Evolutionary conservation across 2,329 filamentous ascomycete species (phyloP).

Genomic region (Cordyceps pruinosa): DNA sequence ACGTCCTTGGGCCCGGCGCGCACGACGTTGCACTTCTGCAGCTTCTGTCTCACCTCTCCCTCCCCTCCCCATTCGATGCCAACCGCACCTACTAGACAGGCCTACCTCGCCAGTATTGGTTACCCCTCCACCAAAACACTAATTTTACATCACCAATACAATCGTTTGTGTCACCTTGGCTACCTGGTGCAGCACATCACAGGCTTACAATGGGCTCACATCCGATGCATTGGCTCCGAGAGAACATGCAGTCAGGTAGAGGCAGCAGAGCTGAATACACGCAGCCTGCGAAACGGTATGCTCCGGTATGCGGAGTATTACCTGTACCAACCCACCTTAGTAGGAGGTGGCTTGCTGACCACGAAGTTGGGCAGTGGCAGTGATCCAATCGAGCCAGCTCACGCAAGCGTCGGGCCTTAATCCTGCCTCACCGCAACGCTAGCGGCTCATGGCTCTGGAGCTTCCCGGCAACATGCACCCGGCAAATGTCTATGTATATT

Average conservation of each 20-base stretch:
- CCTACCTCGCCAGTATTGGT: background rate
- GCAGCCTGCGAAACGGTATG: background rate
- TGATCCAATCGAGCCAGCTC: background rate
- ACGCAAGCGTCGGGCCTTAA: background rate
- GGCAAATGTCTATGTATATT: no score
- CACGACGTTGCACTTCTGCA: background rate
- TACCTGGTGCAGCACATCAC: background rate
- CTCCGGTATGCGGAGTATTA: no score
- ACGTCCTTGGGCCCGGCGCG: background rate
- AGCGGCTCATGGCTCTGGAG: background rate
- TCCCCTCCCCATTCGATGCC: background rate
- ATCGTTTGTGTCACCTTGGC: background rate
- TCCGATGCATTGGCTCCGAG: background rate
- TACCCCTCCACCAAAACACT: background rate
- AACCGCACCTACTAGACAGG: background rate
- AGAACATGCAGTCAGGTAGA: no score
- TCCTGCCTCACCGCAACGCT: constrained; percentile 5
- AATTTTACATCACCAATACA: background rate
- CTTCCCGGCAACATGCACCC: no score
- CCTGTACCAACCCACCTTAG: no score
- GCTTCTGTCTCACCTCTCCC: background rate
- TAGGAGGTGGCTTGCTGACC: background rate
- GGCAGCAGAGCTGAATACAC: background rate
- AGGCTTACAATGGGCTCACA: background rate
- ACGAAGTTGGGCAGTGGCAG: background rate